Conservation (phyloP, 2,329 filamentous ascomycete genomes). For the Sporothrix humicola region DNA sequence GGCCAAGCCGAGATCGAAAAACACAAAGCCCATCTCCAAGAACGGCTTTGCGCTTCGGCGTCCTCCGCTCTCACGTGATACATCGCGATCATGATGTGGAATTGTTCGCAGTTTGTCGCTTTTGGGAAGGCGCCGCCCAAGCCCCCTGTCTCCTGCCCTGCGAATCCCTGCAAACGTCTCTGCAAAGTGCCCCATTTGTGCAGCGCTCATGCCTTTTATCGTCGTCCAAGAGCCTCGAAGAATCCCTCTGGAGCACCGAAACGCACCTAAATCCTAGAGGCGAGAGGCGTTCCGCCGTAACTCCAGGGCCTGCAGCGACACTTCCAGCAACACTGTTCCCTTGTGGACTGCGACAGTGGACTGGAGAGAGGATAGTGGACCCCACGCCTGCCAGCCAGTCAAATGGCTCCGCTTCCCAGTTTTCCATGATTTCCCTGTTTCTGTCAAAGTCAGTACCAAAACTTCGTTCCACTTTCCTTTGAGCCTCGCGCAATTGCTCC, state of each 20-base stretch:
- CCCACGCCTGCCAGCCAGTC: not conserved
- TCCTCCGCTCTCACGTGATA: too few relatives aligned
- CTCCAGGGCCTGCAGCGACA: too few relatives aligned
- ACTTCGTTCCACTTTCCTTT: not conserved
- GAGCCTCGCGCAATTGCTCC: conserved; percentile 5
- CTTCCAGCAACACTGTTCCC: too few relatives aligned
- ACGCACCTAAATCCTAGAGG: not conserved
- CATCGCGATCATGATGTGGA: not conserved
- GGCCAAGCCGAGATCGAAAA: too few relatives aligned
- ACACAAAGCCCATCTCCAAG: too few relatives aligned
- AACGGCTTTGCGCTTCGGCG: too few relatives aligned
- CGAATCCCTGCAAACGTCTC: not conserved
- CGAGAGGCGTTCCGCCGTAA: not conserved
- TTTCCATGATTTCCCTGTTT: conserved; percentile 20
- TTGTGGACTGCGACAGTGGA: not conserved
- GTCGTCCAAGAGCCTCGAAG: not conserved
- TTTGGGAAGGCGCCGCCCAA: not conserved
- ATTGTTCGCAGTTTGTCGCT: not conserved
- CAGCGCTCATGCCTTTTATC: not conserved
- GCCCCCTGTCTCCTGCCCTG: not conserved
- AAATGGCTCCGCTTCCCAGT: conserved; percentile 24
- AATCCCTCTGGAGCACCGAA: not conserved
- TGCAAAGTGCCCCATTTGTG: not conserved
- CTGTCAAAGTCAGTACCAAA: too few relatives aligned
- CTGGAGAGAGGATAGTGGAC: not conserved